Base-by-base conservation (phyloP, 164 flowering plant species). In the Nymphaea colorata region DNA sequence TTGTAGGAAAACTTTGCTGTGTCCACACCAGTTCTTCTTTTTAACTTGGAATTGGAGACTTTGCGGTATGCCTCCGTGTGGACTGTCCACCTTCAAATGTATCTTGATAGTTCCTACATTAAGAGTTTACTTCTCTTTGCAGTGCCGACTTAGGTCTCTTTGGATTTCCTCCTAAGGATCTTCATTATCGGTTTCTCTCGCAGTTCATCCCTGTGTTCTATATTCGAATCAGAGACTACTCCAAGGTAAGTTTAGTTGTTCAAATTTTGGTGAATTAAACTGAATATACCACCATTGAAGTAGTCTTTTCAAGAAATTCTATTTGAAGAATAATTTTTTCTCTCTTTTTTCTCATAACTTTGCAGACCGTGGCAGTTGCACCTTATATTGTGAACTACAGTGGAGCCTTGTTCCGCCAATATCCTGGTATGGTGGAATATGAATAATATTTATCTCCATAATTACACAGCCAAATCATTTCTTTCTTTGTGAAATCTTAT, bases 341-440 rank as follows among this genome's bases (percentile, higher is more conserved):
- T 70, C 36, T 25, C 36, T 25, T 25, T 69, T 66, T 62, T 45
- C 59, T 67, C 41, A 71, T 73, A 62, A 67, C 66, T 59, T 68
- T 80, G 75, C 85, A 94, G 97, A 91, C 99, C 80, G 85, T 94
- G 65, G 91, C 93, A 74, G 87, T 94, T 74, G 97, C 96, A 73
- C 99, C 99, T 66, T 94, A 76, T 75, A 74, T 91, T 53, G 77
- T 94, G 64, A 94, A 94, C 68, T 94, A 91, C 81, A 85, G 72
- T 71, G 97, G 99, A 78, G 99, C 99, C 5, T 69, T 94, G 44
- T 94, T 94, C 75, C 97, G 99, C 67, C 99, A 88, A 77, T 91
- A 94, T 68, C 97, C 99, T 65, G 99, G 99, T 91, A 79, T 67
- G 77, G 11, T n/a, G 4, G 36, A 25, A 25, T 25, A 25, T 25